phyloP scores from a whole-genome alignment of 495 filamentous ascomycete genomes.

The Talaromyces proteolyticus region DNA sequence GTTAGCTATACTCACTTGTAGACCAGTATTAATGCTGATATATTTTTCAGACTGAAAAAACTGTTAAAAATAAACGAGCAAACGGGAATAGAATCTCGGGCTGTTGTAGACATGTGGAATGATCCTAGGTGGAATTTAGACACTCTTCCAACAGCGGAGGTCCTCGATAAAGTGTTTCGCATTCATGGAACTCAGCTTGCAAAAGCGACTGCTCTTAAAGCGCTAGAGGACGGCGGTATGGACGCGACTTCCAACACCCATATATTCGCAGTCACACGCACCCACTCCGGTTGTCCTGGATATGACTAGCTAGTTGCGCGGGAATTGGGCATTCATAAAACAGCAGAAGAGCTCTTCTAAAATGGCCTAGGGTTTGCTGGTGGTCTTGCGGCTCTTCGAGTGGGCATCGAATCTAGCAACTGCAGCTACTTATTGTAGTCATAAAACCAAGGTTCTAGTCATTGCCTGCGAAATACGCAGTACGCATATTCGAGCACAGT shows the following conservation, averaged over 20 bases:
- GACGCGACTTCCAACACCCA: conserved; percentile 51
- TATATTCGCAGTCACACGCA: conserved; percentile 60
- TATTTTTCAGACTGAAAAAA: conserved; percentile 29
- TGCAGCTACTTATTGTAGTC: conserved; percentile 43
- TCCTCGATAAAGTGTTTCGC: conserved; percentile 49
- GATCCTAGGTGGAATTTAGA: conserved; percentile 50
- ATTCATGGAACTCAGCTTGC: conserved; percentile 53
- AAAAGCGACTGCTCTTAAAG: conserved; percentile 50
- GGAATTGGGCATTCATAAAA: conserved; percentile 39
- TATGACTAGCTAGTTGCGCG: conserved; percentile 59
- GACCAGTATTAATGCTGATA: conserved; percentile 4
- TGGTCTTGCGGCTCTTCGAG: conserved; percentile 55
- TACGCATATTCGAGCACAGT: conserved; percentile 50
- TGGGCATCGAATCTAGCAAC: conserved; percentile 56
- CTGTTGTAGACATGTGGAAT: conserved; percentile 50
- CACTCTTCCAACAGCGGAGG: conserved; percentile 46
- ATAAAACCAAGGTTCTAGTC: conserved; percentile 50
- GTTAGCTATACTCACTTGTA: conserved; percentile 15
- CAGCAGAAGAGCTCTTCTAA: conserved; percentile 52
- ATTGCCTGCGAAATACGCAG: conserved; percentile 57
- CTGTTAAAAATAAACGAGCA: conserved; percentile 56
- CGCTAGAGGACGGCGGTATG: conserved; percentile 48
- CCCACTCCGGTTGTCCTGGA: conserved; percentile 62
- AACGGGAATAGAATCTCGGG: conserved; percentile 57
- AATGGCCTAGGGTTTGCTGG: conserved; percentile 62